These are phyloP conservation scores for Curvularia eragrostidis DNA, from an alignment of 2,329 filamentous ascomycete species.

Conservation along the genomic window DNA sequence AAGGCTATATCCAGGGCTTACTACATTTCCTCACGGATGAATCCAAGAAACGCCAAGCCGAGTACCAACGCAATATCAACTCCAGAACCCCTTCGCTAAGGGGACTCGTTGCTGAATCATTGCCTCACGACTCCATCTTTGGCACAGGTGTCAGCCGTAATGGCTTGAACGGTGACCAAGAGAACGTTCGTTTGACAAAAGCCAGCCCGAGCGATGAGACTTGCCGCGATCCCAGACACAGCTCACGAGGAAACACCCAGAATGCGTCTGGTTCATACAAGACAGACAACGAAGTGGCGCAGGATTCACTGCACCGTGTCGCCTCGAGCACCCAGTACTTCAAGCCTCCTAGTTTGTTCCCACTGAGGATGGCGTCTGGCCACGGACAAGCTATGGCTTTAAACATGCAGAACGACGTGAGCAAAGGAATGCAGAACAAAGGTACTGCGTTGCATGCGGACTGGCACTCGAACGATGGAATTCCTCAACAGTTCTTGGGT, in stretches of 20 bases:
- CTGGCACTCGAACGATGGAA: constrained; percentile 15
- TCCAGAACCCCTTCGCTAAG: constrained; percentile 36
- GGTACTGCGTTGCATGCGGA: constrained; percentile 22
- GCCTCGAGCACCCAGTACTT: constrained; percentile 22
- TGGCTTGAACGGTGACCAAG: constrained; percentile 27
- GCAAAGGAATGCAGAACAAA: constrained; percentile 26
- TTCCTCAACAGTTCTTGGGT: constrained; percentile 34
- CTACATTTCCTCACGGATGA: constrained; percentile 40
- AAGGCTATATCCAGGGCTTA: constrained; percentile 45
- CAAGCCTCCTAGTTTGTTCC: constrained; percentile 17
- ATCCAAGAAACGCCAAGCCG: constrained; percentile 26
- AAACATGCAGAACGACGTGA: constrained; percentile 20
- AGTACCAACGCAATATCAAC: constrained; percentile 17
- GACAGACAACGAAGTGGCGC: constrained; percentile 22
- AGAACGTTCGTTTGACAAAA: constrained; percentile 34
- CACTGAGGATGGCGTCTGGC: constrained; percentile 19
- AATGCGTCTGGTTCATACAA: constrained; percentile 19
- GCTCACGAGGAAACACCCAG: constrained; percentile 17
- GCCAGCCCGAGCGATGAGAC: constrained; percentile 13
- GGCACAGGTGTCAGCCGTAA: constrained; percentile 34
- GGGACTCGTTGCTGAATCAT: constrained; percentile 32
- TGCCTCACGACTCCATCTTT: constrained; percentile 39
- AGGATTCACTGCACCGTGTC: constrained; percentile 24
- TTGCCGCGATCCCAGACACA: constrained; percentile 27
- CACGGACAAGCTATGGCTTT: constrained; percentile 17